Evolutionary conservation across 495 filamentous ascomycete genomes (phyloP).

Genomic region (Hypoxylon fuscum): DNA sequence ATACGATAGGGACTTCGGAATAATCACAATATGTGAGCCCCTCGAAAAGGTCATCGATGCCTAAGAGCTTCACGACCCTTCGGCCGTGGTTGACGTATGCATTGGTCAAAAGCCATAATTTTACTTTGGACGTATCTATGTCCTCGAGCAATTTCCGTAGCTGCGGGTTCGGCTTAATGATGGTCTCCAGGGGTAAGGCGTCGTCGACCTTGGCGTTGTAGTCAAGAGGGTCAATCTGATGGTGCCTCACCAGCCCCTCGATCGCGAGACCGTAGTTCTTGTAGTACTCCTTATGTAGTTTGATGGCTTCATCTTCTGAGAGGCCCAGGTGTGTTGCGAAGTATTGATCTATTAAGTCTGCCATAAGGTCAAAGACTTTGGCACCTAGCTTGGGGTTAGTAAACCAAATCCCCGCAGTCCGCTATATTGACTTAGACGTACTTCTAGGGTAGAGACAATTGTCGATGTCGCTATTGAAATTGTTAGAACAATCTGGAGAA

Average conservation of each 20-base stretch:
- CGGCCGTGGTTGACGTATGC: slow-evolving; percentile 90
- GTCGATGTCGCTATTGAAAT: slow-evolving; percentile 79
- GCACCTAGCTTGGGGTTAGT: slow-evolving; percentile 55
- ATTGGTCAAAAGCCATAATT: slow-evolving; percentile 94
- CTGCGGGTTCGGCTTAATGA: slow-evolving; percentile 78
- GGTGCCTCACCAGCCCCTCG: slow-evolving; percentile 89
- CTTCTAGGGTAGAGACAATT: slow-evolving; percentile 85
- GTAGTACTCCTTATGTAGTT: slow-evolving; percentile 91
- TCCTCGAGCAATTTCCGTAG: slow-evolving; percentile 80
- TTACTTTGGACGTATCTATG: slow-evolving; percentile 81
- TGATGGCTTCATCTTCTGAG: slow-evolving; percentile 72
- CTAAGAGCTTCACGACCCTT: slow-evolving; percentile 81
- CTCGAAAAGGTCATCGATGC: slow-evolving; percentile 87
- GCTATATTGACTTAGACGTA: slow-evolving; percentile 43
- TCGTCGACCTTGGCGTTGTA: slow-evolving; percentile 97
- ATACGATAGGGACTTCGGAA: slow-evolving; percentile 68
- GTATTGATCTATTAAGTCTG: slow-evolving; percentile 79
- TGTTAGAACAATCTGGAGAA: slow-evolving; percentile 1
- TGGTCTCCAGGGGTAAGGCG: slow-evolving; percentile 83
- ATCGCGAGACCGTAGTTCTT: slow-evolving; percentile 96
- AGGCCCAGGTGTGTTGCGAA: slow-evolving; percentile 82
- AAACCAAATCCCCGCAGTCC: background rate
- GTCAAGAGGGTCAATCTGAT: slow-evolving; percentile 93
- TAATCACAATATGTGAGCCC: slow-evolving; percentile 96
- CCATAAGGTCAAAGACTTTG: slow-evolving; percentile 79